These are phyloP conservation scores for Stagonosporopsis chrysanthemi DNA, from an alignment of 2,329 filamentous ascomycete species.

Conservation along the genomic window DNA sequence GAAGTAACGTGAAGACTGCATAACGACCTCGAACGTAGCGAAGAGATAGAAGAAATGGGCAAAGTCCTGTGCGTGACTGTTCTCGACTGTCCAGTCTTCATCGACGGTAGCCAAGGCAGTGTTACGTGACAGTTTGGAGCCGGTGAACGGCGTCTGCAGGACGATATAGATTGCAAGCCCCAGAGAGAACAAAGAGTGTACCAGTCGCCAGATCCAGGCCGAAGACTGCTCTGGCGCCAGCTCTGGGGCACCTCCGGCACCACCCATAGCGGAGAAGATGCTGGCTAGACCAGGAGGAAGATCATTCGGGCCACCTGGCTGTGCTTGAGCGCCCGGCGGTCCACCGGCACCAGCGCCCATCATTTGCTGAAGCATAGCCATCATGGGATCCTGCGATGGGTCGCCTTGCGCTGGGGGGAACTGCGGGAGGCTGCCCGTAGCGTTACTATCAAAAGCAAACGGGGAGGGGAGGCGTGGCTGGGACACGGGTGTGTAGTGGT, in stretches of 20 bases:
- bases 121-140: conserved; percentile 66
- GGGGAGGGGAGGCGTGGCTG: conserved; percentile 51
- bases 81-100: conserved; percentile 41
- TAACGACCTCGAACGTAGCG: conserved; percentile 74
- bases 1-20: conserved; percentile 76
- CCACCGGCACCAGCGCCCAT: conserved; percentile 58
- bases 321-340: conserved; percentile 37
- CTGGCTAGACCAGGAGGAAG: conserved; percentile 53
- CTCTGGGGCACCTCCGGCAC: conserved; percentile 38
- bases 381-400: conserved; percentile 68
- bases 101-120: conserved; percentile 56
- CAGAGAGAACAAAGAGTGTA: conserved; percentile 76
- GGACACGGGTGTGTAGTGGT: conserved; percentile 68
- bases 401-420: conserved; percentile 27
- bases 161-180: conserved; percentile 75
- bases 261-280: conserved; percentile 56
- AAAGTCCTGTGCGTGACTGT: conserved; percentile 51
- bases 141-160: conserved; percentile 72
- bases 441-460: conserved; percentile 41
- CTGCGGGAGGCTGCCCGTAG: conserved; percentile 28
- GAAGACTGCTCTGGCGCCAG: conserved; percentile 53
- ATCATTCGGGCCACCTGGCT: conserved; percentile 40
- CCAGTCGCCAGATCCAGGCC: conserved; percentile 71
- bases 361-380: conserved; percentile 79
- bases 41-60: conserved; percentile 80